A percentile compares a stretch with the other conserved stretches of the same genome.
These are phyloP conservation scores for Plasmodium gaboni DNA, from an alignment of 169 alveolate genomes.

Conservation along the genomic window DNA sequence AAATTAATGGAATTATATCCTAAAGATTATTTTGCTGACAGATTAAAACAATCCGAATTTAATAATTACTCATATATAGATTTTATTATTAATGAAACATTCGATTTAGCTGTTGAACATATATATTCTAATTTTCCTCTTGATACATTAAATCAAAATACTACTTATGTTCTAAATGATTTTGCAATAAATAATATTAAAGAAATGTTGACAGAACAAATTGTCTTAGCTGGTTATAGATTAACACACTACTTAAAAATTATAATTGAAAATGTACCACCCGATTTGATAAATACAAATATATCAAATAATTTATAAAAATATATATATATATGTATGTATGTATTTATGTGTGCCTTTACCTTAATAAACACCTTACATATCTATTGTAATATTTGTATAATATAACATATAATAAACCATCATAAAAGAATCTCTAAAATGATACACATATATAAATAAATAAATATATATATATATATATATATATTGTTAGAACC, in stretches of 20 bases:
- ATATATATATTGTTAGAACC: too few relatives aligned
- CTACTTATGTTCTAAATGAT: slow-evolving; percentile 4
- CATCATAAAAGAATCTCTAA: too few relatives aligned
- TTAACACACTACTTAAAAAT: slow-evolving; percentile 46
- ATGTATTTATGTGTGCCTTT: neutral
- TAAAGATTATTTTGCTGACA: slow-evolving; percentile 39
- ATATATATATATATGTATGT: neutral
- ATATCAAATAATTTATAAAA: neutral
- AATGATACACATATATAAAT: neutral
- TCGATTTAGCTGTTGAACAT: slow-evolving; percentile 5
- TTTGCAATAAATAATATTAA: slow-evolving; percentile 13
- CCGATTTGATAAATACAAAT: slow-evolving; percentile 12
- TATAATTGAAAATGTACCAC: slow-evolving; percentile 55
- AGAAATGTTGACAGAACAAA: slow-evolving; percentile 46
- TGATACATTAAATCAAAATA: slow-evolving; percentile 27
- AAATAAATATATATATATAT: neutral
- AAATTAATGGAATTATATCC: slow-evolving; percentile 45
- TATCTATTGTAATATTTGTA: too few relatives aligned
- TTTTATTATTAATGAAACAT: slow-evolving; percentile 42
- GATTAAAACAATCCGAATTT: slow-evolving; percentile 34
- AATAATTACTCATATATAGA: slow-evolving; percentile 19
- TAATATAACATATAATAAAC: too few relatives aligned
- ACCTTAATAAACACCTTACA: too few relatives aligned
- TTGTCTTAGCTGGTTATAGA: slow-evolving; percentile 65
- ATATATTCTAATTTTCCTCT: slow-evolving; percentile 36